Evolutionary conservation across 192 early-diverging fungal genomes (phyloP).

Genomic region (Entomortierella lignicola): DNA sequence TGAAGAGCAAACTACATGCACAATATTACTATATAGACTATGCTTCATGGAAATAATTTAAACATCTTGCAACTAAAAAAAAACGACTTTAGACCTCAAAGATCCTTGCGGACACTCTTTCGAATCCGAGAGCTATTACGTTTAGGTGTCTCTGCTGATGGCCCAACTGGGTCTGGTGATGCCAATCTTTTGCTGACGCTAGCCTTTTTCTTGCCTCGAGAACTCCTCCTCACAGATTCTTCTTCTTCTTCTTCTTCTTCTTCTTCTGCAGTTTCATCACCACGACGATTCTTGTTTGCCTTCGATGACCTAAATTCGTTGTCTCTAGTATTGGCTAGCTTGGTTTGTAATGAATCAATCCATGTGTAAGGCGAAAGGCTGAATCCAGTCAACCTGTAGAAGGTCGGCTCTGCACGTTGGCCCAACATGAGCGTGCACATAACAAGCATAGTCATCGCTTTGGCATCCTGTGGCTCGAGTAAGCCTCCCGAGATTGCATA

Average conservation of each 20-base stretch:
- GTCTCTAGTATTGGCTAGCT: not conserved
- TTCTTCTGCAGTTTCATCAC: constrained; percentile 9
- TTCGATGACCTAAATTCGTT: constrained; percentile 4
- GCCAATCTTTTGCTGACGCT: not conserved
- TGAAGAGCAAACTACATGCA: too few species aligned
- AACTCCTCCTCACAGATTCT: constrained; percentile 17
- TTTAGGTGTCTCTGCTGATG: not conserved
- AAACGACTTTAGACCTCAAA: too few species aligned
- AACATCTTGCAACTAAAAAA: too few species aligned
- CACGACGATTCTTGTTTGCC: not conserved
- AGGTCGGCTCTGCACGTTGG: constrained; percentile 28
- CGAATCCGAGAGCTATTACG: constrained; percentile 23
- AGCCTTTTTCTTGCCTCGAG: constrained; percentile 23
- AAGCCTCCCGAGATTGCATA: constrained; percentile 2
- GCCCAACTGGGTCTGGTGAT: not conserved
- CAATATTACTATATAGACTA: too few species aligned
- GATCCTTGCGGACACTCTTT: constrained; percentile 28
- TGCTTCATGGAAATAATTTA: too few species aligned
- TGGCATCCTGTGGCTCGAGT: constrained; percentile 43
- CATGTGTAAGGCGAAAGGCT: not conserved
- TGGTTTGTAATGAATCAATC: not conserved
- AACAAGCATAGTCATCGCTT: constrained; percentile 48
- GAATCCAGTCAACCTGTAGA: constrained; percentile 10
- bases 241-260: constrained; percentile 16
- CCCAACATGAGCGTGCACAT: constrained; percentile 43